Evolutionary conservation across 176 grass and related monocot species (phyloP).

Genomic region (Leersia perrieri): DNA sequence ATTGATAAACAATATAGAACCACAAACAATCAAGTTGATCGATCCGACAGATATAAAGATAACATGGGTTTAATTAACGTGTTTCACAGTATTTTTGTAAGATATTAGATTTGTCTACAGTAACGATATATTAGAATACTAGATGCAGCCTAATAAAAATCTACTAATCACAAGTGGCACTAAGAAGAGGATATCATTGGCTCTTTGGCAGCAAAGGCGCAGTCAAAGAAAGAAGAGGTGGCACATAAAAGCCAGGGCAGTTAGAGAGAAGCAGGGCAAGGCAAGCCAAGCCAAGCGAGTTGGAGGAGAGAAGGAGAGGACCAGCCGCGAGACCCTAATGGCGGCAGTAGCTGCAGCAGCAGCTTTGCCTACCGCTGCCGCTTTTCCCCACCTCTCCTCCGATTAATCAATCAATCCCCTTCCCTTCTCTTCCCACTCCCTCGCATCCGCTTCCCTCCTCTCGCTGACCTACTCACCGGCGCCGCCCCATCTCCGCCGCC

Average conservation of each 20-base stretch:
- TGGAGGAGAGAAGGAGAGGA: conserved; percentile 29
- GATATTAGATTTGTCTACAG: too few species aligned
- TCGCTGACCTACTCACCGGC: neutral
- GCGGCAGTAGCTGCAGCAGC: conserved; percentile 35
- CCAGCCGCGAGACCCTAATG: conserved; percentile 40
- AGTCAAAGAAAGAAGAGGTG: neutral
- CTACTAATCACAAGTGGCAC: too few species aligned
- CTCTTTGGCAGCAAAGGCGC: neutral
- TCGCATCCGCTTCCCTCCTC: neutral
- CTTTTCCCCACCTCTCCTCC: conserved; percentile 26
- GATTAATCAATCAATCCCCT: conserved; percentile 22
- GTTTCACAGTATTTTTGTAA: too few species aligned
- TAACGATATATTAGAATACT: too few species aligned
- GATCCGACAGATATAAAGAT: too few species aligned
- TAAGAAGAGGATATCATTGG: neutral
- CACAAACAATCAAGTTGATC: too few species aligned
- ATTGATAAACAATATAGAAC: too few species aligned
- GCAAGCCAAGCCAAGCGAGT: neutral
- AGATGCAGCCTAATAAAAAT: too few species aligned
- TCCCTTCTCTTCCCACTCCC: neutral
- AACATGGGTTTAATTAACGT: too few species aligned
- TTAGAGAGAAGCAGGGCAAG: neutral
- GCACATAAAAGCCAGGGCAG: neutral
- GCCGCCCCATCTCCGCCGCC: neutral
- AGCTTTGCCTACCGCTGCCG: conserved; percentile 20